Conservation (phyloP, 148 eudicot genomes). For the Vaccinium macrocarpon region DNA sequence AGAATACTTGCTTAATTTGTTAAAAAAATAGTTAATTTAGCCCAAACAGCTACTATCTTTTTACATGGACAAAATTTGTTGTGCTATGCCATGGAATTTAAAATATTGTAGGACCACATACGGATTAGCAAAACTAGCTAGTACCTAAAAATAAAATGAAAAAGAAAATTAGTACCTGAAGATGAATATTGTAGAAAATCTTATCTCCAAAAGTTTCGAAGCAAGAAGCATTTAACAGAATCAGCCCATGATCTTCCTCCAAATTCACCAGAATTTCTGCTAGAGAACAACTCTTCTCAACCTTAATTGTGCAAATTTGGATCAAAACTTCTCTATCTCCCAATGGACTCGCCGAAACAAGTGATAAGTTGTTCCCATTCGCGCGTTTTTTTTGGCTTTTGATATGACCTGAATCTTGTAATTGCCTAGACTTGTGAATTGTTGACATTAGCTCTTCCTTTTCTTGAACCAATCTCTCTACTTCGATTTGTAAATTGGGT, state of each 20-base stretch:
- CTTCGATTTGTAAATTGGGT: conserved; percentile 74
- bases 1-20: too few relatives aligned
- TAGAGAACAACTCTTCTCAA: conserved; percentile 17
- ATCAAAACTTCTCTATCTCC: conserved; percentile 41
- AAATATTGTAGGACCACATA: background rate
- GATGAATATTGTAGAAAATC: conserved; percentile 57
- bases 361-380: background rate
- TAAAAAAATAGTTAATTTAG: background rate
- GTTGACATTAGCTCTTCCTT: conserved; percentile 43
- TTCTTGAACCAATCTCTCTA: conserved; percentile 35
- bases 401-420: background rate
- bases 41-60: background rate
- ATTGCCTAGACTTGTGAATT: conserved; percentile 9
- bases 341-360: conserved; percentile 30
- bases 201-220: conserved; percentile 47
- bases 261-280: conserved; percentile 37
- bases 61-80: background rate
- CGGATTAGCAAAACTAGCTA: background rate
- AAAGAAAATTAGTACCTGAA: conserved; percentile 40
- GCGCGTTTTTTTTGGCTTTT: background rate
- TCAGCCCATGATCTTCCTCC: conserved; percentile 44
- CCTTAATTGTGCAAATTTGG: conserved; percentile 43
- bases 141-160: background rate
- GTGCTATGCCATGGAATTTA: background rate
- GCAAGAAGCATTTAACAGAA: conserved; percentile 42